Conservation (phyloP, 2,329 filamentous ascomycete species). For the Fusarium sp. region DNA sequence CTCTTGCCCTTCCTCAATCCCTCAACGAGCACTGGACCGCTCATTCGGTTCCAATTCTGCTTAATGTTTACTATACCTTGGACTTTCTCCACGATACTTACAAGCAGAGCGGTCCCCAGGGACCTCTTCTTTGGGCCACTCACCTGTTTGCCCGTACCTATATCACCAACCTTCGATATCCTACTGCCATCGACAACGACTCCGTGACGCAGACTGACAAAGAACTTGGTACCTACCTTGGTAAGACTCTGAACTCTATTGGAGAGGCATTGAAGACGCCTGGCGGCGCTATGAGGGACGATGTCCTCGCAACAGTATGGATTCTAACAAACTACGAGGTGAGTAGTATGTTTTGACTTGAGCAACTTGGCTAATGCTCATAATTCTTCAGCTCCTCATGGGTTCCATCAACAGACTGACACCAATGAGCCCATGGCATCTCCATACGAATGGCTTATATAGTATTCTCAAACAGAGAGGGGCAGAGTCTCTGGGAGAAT, state of each 20-base stretch:
- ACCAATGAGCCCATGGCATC: conserved; percentile 48
- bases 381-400: conserved; percentile 46
- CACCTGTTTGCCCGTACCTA: conserved; percentile 54
- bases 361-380: conserved; percentile 15
- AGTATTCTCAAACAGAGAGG: conserved; percentile 51
- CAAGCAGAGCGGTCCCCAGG: conserved; percentile 38
- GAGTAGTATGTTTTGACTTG: background rate
- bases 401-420: conserved; percentile 47
- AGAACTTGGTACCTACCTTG: conserved; percentile 50
- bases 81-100: conserved; percentile 49
- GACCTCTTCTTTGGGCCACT: conserved; percentile 52
- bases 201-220: conserved; percentile 42
- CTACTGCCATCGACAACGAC: conserved; percentile 43
- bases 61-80: conserved; percentile 50
- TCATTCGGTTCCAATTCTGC: conserved; percentile 52
- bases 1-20: conserved; percentile 29
- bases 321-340: conserved; percentile 54
- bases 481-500: conserved; percentile 29
- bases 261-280: conserved; percentile 49
- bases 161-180: conserved; percentile 49
- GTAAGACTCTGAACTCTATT: conserved; percentile 51
- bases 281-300: conserved; percentile 45
- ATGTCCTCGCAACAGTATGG: conserved; percentile 54
- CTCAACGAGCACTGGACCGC: conserved; percentile 51
- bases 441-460: conserved; percentile 50